A percentile compares a stretch with the other conserved stretches of the same genome.
These are phyloP conservation scores for Dactylellina leptospora DNA, from an alignment of 2,329 filamentous ascomycete genomes.

Conservation along the genomic window DNA sequence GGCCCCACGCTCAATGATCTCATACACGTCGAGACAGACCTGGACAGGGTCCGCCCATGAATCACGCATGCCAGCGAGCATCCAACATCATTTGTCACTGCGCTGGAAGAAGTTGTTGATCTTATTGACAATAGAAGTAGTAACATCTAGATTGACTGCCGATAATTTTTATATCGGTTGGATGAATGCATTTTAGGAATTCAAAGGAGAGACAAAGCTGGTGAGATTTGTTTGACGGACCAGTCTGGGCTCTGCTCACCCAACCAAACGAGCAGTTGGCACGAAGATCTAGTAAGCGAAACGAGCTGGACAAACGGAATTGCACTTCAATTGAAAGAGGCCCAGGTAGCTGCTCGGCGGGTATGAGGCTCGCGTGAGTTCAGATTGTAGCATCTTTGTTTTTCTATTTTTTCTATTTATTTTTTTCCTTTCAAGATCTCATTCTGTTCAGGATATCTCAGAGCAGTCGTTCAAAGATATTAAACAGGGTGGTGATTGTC, in stretches of 20 bases:
- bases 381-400: not conserved
- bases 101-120: no score
- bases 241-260: constrained; percentile 29
- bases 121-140: no score
- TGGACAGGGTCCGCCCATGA: constrained; percentile 28
- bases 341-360: constrained; percentile 23
- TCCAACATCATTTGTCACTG: no score
- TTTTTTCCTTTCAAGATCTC: not conserved
- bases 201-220: constrained; percentile 15
- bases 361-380: constrained; percentile 20
- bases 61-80: constrained; percentile 2
- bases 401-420: not conserved
- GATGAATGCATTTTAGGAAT: constrained; percentile 18
- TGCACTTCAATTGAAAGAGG: constrained; percentile 30
- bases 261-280: not conserved
- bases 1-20: constrained; percentile 42
- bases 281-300: not conserved
- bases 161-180: not conserved
- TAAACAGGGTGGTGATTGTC: constrained; percentile 21
- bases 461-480: not conserved
- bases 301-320: not conserved
- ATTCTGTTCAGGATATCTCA: not conserved
- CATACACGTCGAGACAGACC: constrained; percentile 26
- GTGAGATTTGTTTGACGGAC: not conserved
- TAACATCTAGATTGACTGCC: not conserved